Conservation (phyloP, 371 early-diverging fungal species). For the Neoconidiobolus thromboides region DNA sequence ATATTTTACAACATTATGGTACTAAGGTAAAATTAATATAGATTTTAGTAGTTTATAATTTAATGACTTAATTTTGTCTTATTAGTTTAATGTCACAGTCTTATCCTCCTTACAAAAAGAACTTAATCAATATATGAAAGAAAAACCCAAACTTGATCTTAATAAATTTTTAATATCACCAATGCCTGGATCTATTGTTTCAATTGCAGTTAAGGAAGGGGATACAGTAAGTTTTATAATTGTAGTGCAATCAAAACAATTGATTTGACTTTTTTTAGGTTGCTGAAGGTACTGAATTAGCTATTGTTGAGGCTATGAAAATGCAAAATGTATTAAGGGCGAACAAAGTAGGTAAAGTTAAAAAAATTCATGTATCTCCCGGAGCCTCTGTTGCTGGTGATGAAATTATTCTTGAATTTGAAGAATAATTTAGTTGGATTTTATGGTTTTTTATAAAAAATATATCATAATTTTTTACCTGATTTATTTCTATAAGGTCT, state of each 20-base stretch:
- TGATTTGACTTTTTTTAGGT: constrained; percentile 18
- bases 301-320: constrained; percentile 95
- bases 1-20: constrained; percentile 62
- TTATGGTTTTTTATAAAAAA: too few species aligned
- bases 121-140: constrained; percentile 50
- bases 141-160: constrained; percentile 46
- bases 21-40: constrained; percentile 31
- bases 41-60: too few species aligned
- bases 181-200: constrained; percentile 86
- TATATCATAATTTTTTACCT: too few species aligned
- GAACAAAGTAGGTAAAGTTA: constrained; percentile 56
- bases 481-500: too few species aligned
- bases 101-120: constrained; percentile 35
- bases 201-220: constrained; percentile 62
- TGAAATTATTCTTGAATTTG: constrained; percentile 68
- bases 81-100: constrained; percentile 42
- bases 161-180: constrained; percentile 61
- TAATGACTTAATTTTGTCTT: neutral
- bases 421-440: constrained; percentile 10
- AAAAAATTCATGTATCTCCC: constrained; percentile 47
- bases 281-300: constrained; percentile 65
- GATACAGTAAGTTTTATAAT: constrained; percentile 26
- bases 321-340: constrained; percentile 90
- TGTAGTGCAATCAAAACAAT: neutral
- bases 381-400: constrained; percentile 68